A percentile compares a stretch with the other conserved stretches of the same genome.
These are phyloP conservation scores for Draba incana DNA, from an alignment of 345 rosid species.

Conservation along the genomic window DNA sequence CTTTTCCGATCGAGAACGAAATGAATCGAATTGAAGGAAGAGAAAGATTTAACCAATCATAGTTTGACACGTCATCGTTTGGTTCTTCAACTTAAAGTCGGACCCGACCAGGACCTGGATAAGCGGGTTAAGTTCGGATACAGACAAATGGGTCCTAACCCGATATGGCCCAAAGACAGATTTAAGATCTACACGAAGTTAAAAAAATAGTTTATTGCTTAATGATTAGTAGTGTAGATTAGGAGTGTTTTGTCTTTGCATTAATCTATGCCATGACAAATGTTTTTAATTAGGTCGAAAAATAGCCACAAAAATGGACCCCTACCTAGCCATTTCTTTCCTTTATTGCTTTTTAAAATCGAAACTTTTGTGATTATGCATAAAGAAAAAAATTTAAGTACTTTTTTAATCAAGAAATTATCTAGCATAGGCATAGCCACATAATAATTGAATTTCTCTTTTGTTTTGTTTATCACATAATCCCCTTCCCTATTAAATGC, in stretches of 20 bases:
- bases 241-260: constrained; percentile 33
- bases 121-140: constrained; percentile 19
- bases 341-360: too few relatives aligned
- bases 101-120: constrained; percentile 16
- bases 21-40: constrained; percentile 30
- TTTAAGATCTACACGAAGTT: background rate
- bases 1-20: constrained; percentile 42
- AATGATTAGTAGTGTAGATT: constrained; percentile 8
- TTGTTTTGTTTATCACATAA: background rate
- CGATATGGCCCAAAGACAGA: background rate
- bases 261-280: constrained; percentile 14
- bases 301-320: background rate
- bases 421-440: too few relatives aligned
- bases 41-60: constrained; percentile 18
- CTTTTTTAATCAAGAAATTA: too few relatives aligned
- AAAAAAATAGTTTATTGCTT: background rate
- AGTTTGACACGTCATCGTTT: constrained; percentile 26
- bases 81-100: constrained; percentile 4
- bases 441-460: too few relatives aligned
- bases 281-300: background rate
- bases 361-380: too few relatives aligned
- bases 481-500: too few relatives aligned
- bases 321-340: too few relatives aligned
- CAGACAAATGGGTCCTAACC: background rate
- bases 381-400: too few relatives aligned